Evolutionary conservation across 805 yeast species (phyloP).

Genomic region (Lachancea thermotolerans): DNA sequence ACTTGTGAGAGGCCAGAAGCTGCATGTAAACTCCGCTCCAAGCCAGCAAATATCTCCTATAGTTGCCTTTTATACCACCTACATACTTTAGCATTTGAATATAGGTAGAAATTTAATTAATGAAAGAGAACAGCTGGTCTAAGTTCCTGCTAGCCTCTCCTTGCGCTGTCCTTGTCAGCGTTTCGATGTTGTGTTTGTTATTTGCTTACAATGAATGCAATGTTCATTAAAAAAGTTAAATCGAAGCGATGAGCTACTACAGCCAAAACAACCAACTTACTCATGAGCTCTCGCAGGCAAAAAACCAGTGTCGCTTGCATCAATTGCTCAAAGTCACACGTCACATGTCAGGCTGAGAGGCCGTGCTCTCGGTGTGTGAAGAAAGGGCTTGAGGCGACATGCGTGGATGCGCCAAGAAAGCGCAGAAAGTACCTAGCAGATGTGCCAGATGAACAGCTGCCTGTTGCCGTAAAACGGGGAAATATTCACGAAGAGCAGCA

Average conservation of each 20-base stretch:
- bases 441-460: slow-evolving; percentile 35
- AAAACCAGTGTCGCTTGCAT: slow-evolving; percentile 85
- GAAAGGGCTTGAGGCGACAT: slow-evolving; percentile 59
- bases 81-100: no score
- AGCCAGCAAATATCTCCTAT: no score
- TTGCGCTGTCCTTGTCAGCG: no score
- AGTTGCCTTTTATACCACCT: no score
- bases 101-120: no score
- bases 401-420: slow-evolving; percentile 88
- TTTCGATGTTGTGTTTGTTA: not conserved
- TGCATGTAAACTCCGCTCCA: no score
- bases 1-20: no score
- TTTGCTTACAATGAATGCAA: not conserved
- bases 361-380: slow-evolving; percentile 77
- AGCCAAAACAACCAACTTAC: not conserved
- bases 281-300: slow-evolving; percentile 33
- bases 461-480: slow-evolving; percentile 5
- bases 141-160: no score
- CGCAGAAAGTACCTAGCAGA: slow-evolving; percentile 73
- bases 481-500: slow-evolving; percentile 15
- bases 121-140: no score
- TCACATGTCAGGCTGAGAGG: slow-evolving; percentile 79
- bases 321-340: slow-evolving; percentile 85
- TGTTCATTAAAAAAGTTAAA: not conserved
- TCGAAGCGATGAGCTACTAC: slow-evolving; percentile 2